A percentile compares a stretch with the other conserved stretches of the same genome.
These are phyloP conservation scores for Pelargonium fulgidum DNA, from an alignment of 441 rosid genomes.

Conservation along the genomic window DNA sequence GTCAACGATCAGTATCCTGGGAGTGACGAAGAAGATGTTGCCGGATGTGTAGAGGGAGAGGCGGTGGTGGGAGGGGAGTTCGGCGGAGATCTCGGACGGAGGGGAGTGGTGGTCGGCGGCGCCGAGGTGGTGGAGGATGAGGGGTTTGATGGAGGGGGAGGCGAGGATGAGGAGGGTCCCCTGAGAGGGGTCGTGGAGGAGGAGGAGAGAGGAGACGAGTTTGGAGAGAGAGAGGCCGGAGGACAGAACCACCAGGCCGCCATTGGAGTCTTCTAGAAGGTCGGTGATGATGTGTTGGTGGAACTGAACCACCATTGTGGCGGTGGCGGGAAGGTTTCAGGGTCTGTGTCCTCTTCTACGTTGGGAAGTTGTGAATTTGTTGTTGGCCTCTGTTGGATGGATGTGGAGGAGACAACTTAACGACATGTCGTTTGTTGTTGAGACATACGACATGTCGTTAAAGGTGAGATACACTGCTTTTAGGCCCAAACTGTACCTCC, in stretches of 20 bases:
- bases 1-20: constrained; percentile 90
- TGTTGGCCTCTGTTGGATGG: background rate
- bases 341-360: background rate
- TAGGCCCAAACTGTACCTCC: background rate
- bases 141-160: constrained; percentile 57
- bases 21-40: constrained; percentile 57
- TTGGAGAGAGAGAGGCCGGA: constrained; percentile 80
- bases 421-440: no score
- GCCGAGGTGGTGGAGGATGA: constrained; percentile 41
- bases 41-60: constrained; percentile 77
- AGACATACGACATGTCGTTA: background rate
- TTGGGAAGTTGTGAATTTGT: background rate
- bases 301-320: constrained; percentile 57
- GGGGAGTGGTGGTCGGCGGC: constrained; percentile 17
- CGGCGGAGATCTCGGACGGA: constrained; percentile 60
- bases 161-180: constrained; percentile 74
- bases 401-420: background rate
- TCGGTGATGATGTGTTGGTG: constrained; percentile 75
- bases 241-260: constrained; percentile 71
- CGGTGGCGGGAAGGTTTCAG: constrained; percentile 21
- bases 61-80: constrained; percentile 70
- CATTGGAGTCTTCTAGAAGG: constrained; percentile 61
- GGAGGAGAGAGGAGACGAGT: constrained; percentile 60
- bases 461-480: background rate
- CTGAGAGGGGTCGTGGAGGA: constrained; percentile 61